A percentile compares a stretch with the other conserved stretches of the same genome.
phyloP scores from a whole-genome alignment of 306 rosid species.

The apple (Malus domestica) region DNA sequence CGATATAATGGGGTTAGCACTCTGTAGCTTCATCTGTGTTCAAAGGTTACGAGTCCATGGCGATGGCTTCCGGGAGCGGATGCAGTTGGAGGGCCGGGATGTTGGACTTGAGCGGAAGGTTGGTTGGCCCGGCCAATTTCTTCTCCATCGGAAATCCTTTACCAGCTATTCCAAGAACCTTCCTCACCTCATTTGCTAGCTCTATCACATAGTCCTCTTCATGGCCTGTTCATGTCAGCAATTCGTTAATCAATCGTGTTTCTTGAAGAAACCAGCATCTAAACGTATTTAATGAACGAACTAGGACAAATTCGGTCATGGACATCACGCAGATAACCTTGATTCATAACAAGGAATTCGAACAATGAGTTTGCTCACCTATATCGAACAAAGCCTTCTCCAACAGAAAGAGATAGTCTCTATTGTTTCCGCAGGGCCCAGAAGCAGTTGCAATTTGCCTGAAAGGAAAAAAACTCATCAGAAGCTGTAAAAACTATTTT shows the following conservation, averaged over 20 bases:
- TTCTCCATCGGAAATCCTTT: constrained; percentile 44
- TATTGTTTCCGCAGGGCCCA: constrained; percentile 95
- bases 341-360: neutral
- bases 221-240: constrained; percentile 45
- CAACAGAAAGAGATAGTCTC: constrained; percentile 69
- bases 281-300: neutral
- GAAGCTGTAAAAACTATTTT: neutral
- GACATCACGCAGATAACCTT: neutral
- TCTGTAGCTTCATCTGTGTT: neutral
- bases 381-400: constrained; percentile 84
- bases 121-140: constrained; percentile 33
- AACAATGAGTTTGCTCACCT: constrained; percentile 34
- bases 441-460: constrained; percentile 95
- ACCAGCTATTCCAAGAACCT: constrained; percentile 49
- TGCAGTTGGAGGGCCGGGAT: constrained; percentile 50
- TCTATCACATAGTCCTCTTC: constrained; percentile 80
- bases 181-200: constrained; percentile 88
- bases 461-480: constrained; percentile 6
- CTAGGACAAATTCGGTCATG: neutral
- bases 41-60: constrained; percentile 43
- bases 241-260: neutral
- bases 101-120: constrained; percentile 47
- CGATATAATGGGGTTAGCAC: constrained; percentile 17
- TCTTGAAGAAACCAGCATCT: no score
- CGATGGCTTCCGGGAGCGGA: constrained; percentile 67